Evolutionary conservation across 352 stramenopile species (phyloP).

Genomic region (Phytophthora ohioensis): DNA sequence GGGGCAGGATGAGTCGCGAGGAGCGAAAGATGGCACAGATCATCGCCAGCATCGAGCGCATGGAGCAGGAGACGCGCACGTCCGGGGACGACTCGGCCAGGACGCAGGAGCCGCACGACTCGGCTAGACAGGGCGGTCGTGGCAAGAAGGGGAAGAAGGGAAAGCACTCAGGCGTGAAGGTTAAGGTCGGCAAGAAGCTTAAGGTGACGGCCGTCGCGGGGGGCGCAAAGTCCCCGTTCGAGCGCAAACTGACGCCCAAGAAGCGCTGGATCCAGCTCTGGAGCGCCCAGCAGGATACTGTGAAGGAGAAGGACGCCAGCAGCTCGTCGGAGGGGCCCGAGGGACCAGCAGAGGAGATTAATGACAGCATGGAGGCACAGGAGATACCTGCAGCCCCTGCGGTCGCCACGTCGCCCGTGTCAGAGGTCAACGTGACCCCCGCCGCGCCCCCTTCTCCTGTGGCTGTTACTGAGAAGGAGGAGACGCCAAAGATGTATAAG

Average conservation of each 20-base stretch:
- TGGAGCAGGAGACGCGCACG: conserved; percentile 63
- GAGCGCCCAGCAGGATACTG: conserved; percentile 56
- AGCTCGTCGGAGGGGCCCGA: conserved; percentile 20
- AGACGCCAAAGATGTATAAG: conserved; percentile 12
- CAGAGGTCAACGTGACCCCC: conserved; percentile 18
- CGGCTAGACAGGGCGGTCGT: conserved; percentile 29
- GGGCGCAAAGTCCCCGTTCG: conserved; percentile 28
- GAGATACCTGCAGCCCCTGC: background rate
- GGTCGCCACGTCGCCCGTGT: conserved; percentile 14
- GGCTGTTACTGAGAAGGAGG: conserved; percentile 4
- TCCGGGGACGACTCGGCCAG: conserved; percentile 24
- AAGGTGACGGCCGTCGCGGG: conserved; percentile 44
- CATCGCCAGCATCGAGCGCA: conserved; percentile 81
- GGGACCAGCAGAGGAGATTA: conserved; percentile 7
- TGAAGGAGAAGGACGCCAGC: conserved; percentile 26
- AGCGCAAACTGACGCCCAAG: conserved; percentile 71
- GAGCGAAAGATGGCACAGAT: conserved; percentile 86
- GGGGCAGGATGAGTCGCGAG: conserved; percentile 68
- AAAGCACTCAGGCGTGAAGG: conserved; percentile 36
- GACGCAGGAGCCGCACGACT: conserved; percentile 33
- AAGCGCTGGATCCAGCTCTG: conserved; percentile 83
- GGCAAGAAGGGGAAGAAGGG: conserved; percentile 47
- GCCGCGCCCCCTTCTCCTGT: conserved; percentile 1
- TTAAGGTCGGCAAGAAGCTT: conserved; percentile 47
- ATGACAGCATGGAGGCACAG: background rate